Conservation (phyloP, 768 basidiomycete species). For the Cystofilobasidium bisporidii region DNA sequence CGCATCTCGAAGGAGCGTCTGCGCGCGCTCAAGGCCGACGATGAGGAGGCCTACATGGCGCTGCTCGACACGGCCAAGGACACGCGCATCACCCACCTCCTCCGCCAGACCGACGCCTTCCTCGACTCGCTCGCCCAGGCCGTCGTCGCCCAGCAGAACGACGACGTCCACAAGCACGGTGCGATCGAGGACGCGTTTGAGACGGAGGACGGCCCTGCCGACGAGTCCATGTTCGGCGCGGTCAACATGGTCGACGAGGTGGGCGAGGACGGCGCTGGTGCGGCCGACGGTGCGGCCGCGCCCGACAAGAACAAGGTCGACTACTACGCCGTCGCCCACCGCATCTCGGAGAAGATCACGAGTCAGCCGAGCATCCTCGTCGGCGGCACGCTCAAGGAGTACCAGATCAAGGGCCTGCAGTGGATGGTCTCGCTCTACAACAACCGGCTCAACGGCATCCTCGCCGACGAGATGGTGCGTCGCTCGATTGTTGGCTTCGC, state of each 20-base stretch:
- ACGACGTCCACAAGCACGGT: slow-evolving; percentile 40
- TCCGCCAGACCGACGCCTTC: slow-evolving; percentile 87
- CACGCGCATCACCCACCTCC: slow-evolving; percentile 90
- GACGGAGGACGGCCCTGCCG: slow-evolving; percentile 31
- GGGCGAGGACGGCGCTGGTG: slow-evolving; percentile 57
- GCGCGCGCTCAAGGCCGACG: slow-evolving; percentile 91
- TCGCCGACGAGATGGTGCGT: slow-evolving; percentile 58
- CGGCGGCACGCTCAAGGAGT: slow-evolving; percentile 76
- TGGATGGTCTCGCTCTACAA: slow-evolving; percentile 99
- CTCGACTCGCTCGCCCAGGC: slow-evolving; percentile 91
- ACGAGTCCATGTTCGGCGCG: slow-evolving; percentile 30
- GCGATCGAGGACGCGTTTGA: slow-evolving; percentile 39
- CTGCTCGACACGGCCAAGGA: slow-evolving; percentile 98
- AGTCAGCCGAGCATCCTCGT: slow-evolving; percentile 35
- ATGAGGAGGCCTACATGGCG: slow-evolving; percentile 99
- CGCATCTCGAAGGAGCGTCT: slow-evolving; percentile 94
- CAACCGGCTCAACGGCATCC: slow-evolving; percentile 85
- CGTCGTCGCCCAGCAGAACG: slow-evolving; percentile 82
- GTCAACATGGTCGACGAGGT: slow-evolving; percentile 58
- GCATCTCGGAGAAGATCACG: slow-evolving; percentile 73
- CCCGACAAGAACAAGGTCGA: slow-evolving; percentile 70
- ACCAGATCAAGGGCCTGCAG: slow-evolving; percentile 87
- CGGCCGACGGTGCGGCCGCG: slow-evolving; percentile 35
- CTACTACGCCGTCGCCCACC: slow-evolving; percentile 92
- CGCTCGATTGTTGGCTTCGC: not conserved